These are phyloP conservation scores for Chrysosporium queenslandicum DNA, from an alignment of 2,329 filamentous ascomycete genomes.

Conservation along the genomic window DNA sequence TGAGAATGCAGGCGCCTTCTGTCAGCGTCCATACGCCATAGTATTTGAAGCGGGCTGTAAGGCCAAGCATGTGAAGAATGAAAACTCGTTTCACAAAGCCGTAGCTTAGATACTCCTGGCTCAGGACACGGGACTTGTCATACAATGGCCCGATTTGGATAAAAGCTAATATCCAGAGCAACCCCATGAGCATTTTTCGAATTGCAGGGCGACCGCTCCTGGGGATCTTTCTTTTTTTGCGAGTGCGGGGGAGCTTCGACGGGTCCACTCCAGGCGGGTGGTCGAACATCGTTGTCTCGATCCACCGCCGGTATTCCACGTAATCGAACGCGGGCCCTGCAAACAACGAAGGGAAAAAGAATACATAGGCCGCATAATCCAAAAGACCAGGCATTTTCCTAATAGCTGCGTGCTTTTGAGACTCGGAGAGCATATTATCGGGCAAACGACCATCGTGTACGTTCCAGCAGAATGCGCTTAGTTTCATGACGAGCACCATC, in stretches of 20 bases:
- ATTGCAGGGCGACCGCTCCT: conserved; percentile 77
- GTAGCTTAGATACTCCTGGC: conserved; percentile 57
- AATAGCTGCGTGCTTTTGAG: conserved; percentile 74
- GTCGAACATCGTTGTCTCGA: conserved; percentile 91
- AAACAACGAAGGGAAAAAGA: conserved; percentile 90
- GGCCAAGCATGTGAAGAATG: conserved; percentile 70
- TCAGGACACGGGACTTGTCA: conserved; percentile 52
- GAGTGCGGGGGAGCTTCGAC: conserved; percentile 70
- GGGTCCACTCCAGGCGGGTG: conserved; percentile 72
- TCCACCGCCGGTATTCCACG: conserved; percentile 81
- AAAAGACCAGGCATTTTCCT: conserved; percentile 62
- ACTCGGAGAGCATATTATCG: conserved; percentile 68
- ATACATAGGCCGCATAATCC: conserved; percentile 79
- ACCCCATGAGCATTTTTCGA: conserved; percentile 61
- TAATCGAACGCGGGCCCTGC: conserved; percentile 91
- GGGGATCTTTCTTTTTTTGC: conserved; percentile 85
- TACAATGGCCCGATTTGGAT: conserved; percentile 62
- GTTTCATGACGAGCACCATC: conserved; percentile 98
- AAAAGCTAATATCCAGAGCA: conserved; percentile 71
- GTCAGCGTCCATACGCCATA: conserved; percentile 93
- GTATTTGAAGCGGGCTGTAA: conserved; percentile 81
- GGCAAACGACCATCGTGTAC: conserved; percentile 82
- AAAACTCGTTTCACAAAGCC: conserved; percentile 63
- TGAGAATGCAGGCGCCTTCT: conserved; percentile 87
- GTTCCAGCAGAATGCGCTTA: conserved; percentile 96